Base-by-base conservation (phyloP, 345 rosid species). In the Hibiscus tridactylites region DNA sequence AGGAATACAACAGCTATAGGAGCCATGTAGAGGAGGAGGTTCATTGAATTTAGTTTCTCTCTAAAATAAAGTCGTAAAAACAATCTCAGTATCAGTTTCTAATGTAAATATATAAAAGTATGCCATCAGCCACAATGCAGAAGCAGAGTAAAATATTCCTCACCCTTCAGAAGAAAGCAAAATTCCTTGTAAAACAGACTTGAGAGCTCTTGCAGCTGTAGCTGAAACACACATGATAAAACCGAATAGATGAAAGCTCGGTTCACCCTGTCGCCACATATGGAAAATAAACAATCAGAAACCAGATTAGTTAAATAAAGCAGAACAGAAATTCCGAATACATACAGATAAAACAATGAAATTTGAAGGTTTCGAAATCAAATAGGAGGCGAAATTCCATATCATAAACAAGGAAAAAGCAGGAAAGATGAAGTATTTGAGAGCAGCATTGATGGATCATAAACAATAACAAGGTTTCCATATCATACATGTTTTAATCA, bases 21-120 rank as follows among this genome's bases (percentile, higher is more conserved):
- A 76, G 98, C 97, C 99, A 96, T 96, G 85, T 96, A 96, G 4
- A 96, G 86, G 50, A 96, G 95, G 11, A 96, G 92, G 76, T 96
- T 96, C 98, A 96, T 92, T 29, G 99, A 92, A 85, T 92, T 91
- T 72, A 96, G 90, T 88, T 92, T 96, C 86, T 96, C 99, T 90
- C 99, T 96, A 73, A 12, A 83, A 78, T 52, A 72, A 33, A 68
- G 74, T 29, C 28, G 31, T 28, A 26, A 62, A 56, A n/a, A 1
- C 37, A 7, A 19, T 70, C 70, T 83, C 68, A 83, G 72, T 70
- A 71, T 50, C 26, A 16, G 44, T 71, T 70, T 64, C 24, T 60
- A 16, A 12, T 8, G 8, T 6, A 60, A 71, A 54, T 21, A 61
- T 35, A 24, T 46, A 73, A 65, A 59, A 42, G 35, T 15, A 35